Evolutionary conservation across 345 rosid species (phyloP), one percentile per base, ranked within the genome.

Genomic region (Brassica cretica): DNA sequence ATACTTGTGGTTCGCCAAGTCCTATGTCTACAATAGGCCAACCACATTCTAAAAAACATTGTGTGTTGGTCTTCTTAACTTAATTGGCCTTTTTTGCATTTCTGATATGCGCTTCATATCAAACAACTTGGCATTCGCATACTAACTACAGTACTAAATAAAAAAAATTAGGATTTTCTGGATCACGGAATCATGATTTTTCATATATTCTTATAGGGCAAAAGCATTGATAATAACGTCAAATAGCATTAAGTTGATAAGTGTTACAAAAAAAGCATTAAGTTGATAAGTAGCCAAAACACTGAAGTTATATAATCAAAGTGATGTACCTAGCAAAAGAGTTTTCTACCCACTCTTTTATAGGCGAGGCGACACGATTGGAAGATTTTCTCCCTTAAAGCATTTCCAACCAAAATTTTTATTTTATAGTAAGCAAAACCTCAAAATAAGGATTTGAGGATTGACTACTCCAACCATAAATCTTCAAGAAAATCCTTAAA

Each of bases 1-100:
- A 8, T 85, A 64, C 80, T 51, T 83, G 68, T 75, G 75, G 76
- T 84, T 79, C 49, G 70, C 87, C n/a, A 88, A 76, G 27, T 82
- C 88, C 2, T 84, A 82, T 53, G 76, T 78, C 8, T 84, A 81
- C 66, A 73, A 58, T 24, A 59, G 32, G 21, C 6, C 29, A 19
- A 58, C 2, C 64, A 24, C 32, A 1, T 21, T 10, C 30, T 21
- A 4, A 21, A 58, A 21, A 3, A 58, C 63, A 58, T 19, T 8
- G 12, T 10, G 14, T 59, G 30, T 5, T 53, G 24, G 10, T 51
- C 58, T 21, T 58, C 1, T 55, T 18, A 55, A 58, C 29, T 21
- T 58, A 0, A 19, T 19, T 58, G 62, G 29, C 24, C 9, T 6
- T 58, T 58, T 21, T 59, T 59, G 15, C 30, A 59, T 21, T 59